phyloP scores from a whole-genome alignment of 2,329 filamentous ascomycete genomes.

The Colletotrichum shisoi region DNA sequence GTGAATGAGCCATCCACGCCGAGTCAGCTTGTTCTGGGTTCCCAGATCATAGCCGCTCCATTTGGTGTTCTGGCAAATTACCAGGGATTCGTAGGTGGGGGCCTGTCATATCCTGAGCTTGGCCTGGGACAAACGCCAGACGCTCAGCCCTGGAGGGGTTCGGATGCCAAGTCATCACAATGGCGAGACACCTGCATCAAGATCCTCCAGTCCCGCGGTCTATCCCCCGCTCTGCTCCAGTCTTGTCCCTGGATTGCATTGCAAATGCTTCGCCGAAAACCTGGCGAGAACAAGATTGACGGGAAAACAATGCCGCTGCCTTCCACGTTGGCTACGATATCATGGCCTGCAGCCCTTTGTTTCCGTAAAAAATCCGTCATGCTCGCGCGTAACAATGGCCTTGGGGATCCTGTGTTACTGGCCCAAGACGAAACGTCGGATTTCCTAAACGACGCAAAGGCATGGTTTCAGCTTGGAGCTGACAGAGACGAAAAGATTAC shows the following conservation, averaged over 20 bases:
- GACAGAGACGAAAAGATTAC: constrained; percentile 59
- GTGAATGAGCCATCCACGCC: constrained; percentile 55
- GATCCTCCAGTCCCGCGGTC: constrained; percentile 60
- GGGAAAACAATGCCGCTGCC: constrained; percentile 51
- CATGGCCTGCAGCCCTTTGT: constrained; percentile 64
- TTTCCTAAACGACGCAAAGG: constrained; percentile 57
- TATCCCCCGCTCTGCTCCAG: constrained; percentile 54
- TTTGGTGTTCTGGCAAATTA: constrained; percentile 60
- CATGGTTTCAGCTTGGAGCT: constrained; percentile 56
- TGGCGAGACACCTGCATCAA: constrained; percentile 62
- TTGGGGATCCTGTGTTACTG: constrained; percentile 52
- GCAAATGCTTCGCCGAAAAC: constrained; percentile 56
- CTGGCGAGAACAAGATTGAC: constrained; percentile 54
- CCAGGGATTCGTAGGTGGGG: constrained; percentile 49
- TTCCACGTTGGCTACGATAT: constrained; percentile 51
- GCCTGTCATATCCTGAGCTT: constrained; percentile 48
- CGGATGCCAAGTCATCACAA: constrained; percentile 52
- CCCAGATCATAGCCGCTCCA: constrained; percentile 62
- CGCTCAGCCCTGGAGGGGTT: constrained; percentile 57
- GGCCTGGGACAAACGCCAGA: constrained; percentile 61
- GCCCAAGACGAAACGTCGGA: constrained; percentile 57
- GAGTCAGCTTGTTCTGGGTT: constrained; percentile 52
- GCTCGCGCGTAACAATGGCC: constrained; percentile 50
- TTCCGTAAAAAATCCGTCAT: constrained; percentile 59
- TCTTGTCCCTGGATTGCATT: constrained; percentile 62